Evolutionary conservation across 1,139 yeast genomes (phyloP), one percentile per base, ranked within the genome.

Genomic region (Pichia sp.): DNA sequence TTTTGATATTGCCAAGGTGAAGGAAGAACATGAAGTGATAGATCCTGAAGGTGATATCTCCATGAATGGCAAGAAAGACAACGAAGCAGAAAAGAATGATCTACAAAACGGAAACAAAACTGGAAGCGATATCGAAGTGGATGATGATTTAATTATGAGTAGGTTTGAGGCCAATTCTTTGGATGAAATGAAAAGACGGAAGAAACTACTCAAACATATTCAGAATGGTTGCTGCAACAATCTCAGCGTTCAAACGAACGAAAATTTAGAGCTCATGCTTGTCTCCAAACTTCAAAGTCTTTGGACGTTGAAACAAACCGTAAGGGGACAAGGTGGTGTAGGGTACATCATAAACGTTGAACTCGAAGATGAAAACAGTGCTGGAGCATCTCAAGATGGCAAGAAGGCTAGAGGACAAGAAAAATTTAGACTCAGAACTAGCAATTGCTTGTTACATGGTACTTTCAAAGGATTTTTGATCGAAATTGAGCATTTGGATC

Each of bases 271-370:
- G 58, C 61, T 61, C 52, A 68, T 84, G 54, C 67, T 80, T 0
- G 72, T 75, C 30, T 78, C 79, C 42, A 85, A 86, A 64, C 69
- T 88, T 53, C 88, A 84, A 64, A 81, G 90, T 61, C 68, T 85
- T 53, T 89, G 96, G 96, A 72, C 76, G 0, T 76, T 81, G 54
- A 74, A 88, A 56, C 96, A 88, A 67, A 75, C 81, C n/a, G 77
- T 87, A 47, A 79, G 81, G 60, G 95, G 95, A 2, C 93, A 87
- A 59, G 93, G 93, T 4, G 89, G 89, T 0, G 79, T 79, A 53
- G 79, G 81, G 2, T 87, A 85, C 64, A 75, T 76, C 57, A 63
- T 81, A 16, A 80, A 76, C 55, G 78, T 77, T 59, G 78, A 78
- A 3, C 74, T 75, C 52, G 54, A 49, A 7, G 75, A 77, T 15